Percentiles rank a stretch among this genome's conserved stretches.
These are phyloP conservation scores for Cotoneaster glaucophyllus DNA, from an alignment of 306 rosid species.

Conservation along the genomic window DNA sequence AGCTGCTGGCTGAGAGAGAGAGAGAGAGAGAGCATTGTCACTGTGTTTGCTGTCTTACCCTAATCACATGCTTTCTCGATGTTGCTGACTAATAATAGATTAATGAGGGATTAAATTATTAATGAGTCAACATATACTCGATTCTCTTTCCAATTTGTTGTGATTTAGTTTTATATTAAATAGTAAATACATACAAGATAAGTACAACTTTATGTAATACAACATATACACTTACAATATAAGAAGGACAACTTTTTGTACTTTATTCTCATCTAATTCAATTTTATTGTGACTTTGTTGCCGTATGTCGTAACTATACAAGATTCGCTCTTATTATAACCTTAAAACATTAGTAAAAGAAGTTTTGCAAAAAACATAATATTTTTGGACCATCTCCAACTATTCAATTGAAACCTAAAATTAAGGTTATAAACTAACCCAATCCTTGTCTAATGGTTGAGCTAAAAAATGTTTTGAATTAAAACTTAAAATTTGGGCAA, in stretches of 20 bases:
- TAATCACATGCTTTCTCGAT: neutral
- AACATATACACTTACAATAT: neutral
- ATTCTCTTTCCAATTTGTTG: neutral
- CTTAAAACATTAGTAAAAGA: too few species aligned
- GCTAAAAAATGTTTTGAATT: too few species aligned
- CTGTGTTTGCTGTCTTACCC: neutral
- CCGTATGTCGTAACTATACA: neutral
- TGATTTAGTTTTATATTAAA: neutral
- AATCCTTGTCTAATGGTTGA: too few species aligned
- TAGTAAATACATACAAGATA: neutral
- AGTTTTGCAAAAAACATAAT: too few species aligned
- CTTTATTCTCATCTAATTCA: too few species aligned
- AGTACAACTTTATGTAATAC: neutral
- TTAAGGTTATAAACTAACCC: too few species aligned
- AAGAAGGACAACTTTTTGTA: too few species aligned
- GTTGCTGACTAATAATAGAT: neutral
- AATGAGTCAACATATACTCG: neutral
- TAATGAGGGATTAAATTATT: neutral
- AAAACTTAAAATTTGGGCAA: too few species aligned
- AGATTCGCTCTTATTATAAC: neutral
- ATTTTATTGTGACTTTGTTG: neutral
- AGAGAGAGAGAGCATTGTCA: neutral
- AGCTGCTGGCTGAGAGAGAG: neutral
- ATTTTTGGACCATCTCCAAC: too few species aligned
- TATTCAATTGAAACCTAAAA: too few species aligned